Base-by-base conservation (phyloP, 2,329 filamentous ascomycete genomes). In the Penicillium capsulatum region DNA sequence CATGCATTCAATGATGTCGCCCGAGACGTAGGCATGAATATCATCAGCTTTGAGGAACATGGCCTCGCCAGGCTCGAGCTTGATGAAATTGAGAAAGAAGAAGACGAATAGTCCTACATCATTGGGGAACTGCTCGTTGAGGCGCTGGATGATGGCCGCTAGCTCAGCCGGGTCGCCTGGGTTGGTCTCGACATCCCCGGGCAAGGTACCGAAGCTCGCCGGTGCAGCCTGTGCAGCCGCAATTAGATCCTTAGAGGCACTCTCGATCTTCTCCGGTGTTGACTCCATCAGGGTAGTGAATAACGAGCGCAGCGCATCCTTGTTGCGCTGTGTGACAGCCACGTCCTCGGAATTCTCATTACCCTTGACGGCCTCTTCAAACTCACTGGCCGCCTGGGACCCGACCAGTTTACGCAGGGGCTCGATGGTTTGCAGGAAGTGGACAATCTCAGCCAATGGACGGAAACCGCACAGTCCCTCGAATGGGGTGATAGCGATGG, bases 1-100 rank as follows among this genome's bases (percentile, higher is more conserved):
- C 92, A 98, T 98, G 73, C 92, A 98, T 69, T 98, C 92, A 63
- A 98, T 89, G 54, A 98, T 95, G 60, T 98, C 91, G 22, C 69
- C 69, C 4, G 67, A 71, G 31, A 72, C 69, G 41, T 98, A 98
- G 34, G 92, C 92, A 64, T 98, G 92, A 56, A 97, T 97, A 59
- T 97, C 92, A 59, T 98, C 91, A 5, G 92, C 92, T 57, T 88
- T 87, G 24, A 98, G 76, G 70, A 97, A 98, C 73, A 98, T 85
- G 7, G 91, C 92, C 69, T 98, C 91, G 36, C 92, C 92, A 1
- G 90, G 80, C 34, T 84, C 72, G 10, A 98, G 79, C 53, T 83
- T 85, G 60, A 98, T 86, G 59, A 87, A 94, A 73, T 98, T 98
- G 59, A 97, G 80, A 76, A 97, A 94, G 74, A 98, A 97, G 37